These are phyloP conservation scores for Cryomyces antarcticus DNA, from an alignment of 495 filamentous ascomycete species.

Conservation along the genomic window DNA sequence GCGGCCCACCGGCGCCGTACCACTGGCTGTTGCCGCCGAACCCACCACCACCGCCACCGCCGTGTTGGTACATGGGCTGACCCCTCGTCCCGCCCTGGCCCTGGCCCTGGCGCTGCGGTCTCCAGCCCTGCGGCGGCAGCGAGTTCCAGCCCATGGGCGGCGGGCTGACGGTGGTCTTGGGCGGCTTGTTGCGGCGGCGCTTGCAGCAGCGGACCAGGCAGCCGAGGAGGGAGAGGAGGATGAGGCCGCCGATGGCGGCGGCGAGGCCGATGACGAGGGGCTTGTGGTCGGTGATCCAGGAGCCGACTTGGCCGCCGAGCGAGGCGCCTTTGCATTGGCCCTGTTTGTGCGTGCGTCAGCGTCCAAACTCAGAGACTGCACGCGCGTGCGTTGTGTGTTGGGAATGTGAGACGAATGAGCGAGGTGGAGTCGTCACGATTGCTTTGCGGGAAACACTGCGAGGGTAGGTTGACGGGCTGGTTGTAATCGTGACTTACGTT, in stretches of 20 bases:
- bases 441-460: too few species aligned
- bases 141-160: not conserved
- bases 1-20: not conserved
- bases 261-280: constrained; percentile 22
- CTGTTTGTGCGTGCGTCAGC: constrained; percentile 6
- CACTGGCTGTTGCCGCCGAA: not conserved
- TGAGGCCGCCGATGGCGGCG: constrained; percentile 18
- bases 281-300: constrained; percentile 25
- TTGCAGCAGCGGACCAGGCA: constrained; percentile 16
- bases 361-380: not conserved
- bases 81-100: not conserved
- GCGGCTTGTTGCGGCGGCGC: not conserved
- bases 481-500: constrained; percentile 25
- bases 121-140: not conserved
- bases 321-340: constrained; percentile 21
- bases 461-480: not conserved
- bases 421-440: not conserved
- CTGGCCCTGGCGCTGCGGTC: not conserved
- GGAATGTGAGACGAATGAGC: not conserved
- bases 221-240: constrained; percentile 18
- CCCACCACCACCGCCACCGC: not conserved
- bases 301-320: constrained; percentile 19
- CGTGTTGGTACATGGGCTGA: not conserved
- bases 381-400: not conserved
- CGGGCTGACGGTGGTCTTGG: too few species aligned